Percentiles rank a stretch among this genome's conserved stretches.
phyloP scores from a whole-genome alignment of 1,139 yeast genomes.

The Saccharomycopsis crataegensis region DNA sequence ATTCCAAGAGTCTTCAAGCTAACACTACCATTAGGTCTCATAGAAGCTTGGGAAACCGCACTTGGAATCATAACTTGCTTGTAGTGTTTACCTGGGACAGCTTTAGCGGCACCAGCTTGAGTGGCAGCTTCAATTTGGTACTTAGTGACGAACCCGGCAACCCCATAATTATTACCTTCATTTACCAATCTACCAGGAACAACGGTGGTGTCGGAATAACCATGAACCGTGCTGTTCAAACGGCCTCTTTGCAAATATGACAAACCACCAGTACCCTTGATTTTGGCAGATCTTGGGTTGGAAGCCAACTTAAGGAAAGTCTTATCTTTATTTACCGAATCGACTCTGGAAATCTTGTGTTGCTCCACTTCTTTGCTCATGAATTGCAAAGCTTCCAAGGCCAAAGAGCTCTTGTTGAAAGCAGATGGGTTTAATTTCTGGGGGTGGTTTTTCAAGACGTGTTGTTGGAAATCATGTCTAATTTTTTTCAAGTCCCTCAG shows the following conservation, averaged over 20 bases:
- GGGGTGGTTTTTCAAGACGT: slow-evolving; percentile 35
- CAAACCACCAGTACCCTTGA: slow-evolving; percentile 69
- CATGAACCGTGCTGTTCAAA: slow-evolving; percentile 67
- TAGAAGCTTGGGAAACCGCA: slow-evolving; percentile 19
- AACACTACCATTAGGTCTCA: slow-evolving; percentile 22
- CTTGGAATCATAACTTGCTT: slow-evolving; percentile 24
- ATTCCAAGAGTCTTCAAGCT: slow-evolving; percentile 7
- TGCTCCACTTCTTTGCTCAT: slow-evolving; percentile 23
- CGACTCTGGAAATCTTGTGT: background rate
- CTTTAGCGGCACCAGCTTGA: slow-evolving; percentile 19
- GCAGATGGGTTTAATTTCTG: slow-evolving; percentile 27
- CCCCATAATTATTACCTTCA: slow-evolving; percentile 47
- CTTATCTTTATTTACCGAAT: slow-evolving; percentile 20
- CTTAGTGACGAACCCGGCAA: slow-evolving; percentile 62
- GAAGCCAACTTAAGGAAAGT: slow-evolving; percentile 19
- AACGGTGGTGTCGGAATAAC: slow-evolving; percentile 49
- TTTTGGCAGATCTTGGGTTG: slow-evolving; percentile 28
- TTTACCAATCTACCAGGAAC: slow-evolving; percentile 61
- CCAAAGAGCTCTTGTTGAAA: slow-evolving; percentile 29
- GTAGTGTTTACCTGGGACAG: slow-evolving; percentile 18
- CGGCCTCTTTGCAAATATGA: slow-evolving; percentile 68
- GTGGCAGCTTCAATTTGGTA: slow-evolving; percentile 23
- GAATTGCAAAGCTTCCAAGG: slow-evolving; percentile 33
- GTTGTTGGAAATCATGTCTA: slow-evolving; percentile 34
- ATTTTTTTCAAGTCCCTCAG: slow-evolving; percentile 24